Evolutionary conservation across 805 yeast species (phyloP).

Genomic region (Wickerhamiella allomyrinae): DNA sequence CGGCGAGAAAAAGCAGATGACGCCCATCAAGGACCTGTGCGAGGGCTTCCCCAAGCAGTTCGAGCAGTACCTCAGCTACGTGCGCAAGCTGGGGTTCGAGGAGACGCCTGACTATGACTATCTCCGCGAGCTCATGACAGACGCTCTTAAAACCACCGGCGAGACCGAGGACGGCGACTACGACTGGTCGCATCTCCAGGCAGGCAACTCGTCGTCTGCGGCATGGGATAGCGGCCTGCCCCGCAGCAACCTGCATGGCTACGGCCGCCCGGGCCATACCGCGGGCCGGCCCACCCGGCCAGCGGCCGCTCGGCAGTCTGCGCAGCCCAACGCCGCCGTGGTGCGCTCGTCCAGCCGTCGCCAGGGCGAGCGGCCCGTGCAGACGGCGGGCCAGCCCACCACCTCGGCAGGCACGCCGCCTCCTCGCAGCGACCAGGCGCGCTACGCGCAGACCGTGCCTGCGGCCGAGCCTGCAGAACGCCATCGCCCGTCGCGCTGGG

Average conservation of each 20-base stretch:
- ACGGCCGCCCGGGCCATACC: slow-evolving; percentile 74
- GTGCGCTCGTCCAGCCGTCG: slow-evolving; percentile 11
- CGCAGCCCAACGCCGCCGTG: slow-evolving; percentile 1
- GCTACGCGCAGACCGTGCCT: slow-evolving; percentile 1
- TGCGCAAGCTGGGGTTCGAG: slow-evolving; percentile 79
- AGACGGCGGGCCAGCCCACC: slow-evolving; percentile 7
- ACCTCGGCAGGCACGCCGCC: slow-evolving; percentile 2
- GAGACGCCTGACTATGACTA: slow-evolving; percentile 91
- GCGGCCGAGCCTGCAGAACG: not conserved
- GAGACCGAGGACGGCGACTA: slow-evolving; percentile 74
- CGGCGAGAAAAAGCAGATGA: slow-evolving; percentile 88
- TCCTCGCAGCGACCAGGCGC: slow-evolving; percentile 1
- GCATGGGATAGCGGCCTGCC: slow-evolving; percentile 93
- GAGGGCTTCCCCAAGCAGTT: slow-evolving; percentile 84
- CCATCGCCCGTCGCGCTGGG: not conserved
- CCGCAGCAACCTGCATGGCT: slow-evolving; percentile 89
- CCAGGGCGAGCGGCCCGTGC: slow-evolving; percentile 9
- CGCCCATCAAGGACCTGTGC: slow-evolving; percentile 74
- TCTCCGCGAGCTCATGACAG: slow-evolving; percentile 60
- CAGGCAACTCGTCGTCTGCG: slow-evolving; percentile 43
- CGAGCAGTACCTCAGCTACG: slow-evolving; percentile 80
- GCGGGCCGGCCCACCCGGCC: slow-evolving; percentile 7
- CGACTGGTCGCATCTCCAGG: slow-evolving; percentile 95
- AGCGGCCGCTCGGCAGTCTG: not conserved
- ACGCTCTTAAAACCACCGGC: slow-evolving; percentile 59